These are phyloP conservation scores for Penicillium sp. DNA, from an alignment of 2,329 filamentous ascomycete species.

Conservation along the genomic window DNA sequence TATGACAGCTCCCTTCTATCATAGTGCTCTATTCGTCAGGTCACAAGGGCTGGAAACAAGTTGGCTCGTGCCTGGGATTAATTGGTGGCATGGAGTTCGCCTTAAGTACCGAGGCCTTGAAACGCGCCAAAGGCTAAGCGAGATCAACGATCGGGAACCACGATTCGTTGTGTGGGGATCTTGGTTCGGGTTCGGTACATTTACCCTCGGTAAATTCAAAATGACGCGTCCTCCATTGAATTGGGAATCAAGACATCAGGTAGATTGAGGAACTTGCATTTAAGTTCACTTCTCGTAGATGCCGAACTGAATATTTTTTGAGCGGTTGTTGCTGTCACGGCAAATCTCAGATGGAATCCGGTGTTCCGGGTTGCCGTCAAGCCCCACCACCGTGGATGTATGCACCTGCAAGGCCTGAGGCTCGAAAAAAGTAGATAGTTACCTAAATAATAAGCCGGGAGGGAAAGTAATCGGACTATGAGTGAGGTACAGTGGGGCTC, in stretches of 20 bases:
- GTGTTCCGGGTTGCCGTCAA: background rate
- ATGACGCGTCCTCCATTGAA: background rate
- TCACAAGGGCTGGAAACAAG: background rate
- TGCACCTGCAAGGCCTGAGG: too few species aligned
- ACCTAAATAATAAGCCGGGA: too few species aligned
- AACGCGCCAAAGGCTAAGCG: conserved; percentile 4
- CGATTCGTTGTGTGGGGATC: background rate
- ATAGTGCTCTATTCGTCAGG: background rate
- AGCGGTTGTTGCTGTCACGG: background rate
- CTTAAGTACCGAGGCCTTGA: background rate
- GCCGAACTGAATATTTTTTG: background rate
- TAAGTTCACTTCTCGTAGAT: background rate
- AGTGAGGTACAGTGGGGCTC: too few species aligned
- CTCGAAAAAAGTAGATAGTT: too few species aligned
- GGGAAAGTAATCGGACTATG: too few species aligned
- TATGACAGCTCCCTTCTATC: background rate
- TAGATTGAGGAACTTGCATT: background rate
- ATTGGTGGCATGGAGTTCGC: background rate
- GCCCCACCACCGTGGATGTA: background rate
- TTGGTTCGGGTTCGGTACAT: conserved; percentile 1
- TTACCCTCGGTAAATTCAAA: background rate
- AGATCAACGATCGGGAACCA: conserved; percentile 1
- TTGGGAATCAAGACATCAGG: background rate
- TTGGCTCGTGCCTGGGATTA: background rate
- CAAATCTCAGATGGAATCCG: background rate